A percentile compares a stretch with the other conserved stretches of the same genome.
Conservation (phyloP, 352 stramenopile genomes). For the Globisporangium viniferum region DNA sequence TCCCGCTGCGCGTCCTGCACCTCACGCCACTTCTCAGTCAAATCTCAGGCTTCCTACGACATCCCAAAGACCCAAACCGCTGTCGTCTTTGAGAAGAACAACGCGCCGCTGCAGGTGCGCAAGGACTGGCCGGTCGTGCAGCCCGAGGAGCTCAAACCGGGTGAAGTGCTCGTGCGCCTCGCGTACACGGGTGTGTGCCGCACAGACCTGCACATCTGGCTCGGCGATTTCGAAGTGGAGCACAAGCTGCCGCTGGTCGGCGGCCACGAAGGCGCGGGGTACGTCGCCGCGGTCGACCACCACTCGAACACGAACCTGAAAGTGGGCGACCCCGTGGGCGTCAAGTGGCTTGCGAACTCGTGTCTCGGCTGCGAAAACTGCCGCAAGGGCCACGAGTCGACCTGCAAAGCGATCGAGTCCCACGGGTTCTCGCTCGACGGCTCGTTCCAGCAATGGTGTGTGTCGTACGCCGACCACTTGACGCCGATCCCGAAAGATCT, state of each 20-base stretch:
- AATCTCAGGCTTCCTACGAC: slow-evolving; percentile 37
- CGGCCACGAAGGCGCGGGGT: too few relatives aligned
- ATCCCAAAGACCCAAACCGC: slow-evolving; percentile 52
- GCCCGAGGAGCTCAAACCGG: slow-evolving; percentile 36
- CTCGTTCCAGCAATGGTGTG: too few relatives aligned
- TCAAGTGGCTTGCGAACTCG: too few relatives aligned
- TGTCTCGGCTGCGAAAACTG: too few relatives aligned
- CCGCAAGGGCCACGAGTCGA: too few relatives aligned
- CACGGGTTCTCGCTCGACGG: too few relatives aligned
- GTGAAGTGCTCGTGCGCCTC: slow-evolving; percentile 48
- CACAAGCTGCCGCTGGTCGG: too few relatives aligned
- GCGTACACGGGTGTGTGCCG: slow-evolving; percentile 52
- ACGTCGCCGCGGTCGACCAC: too few relatives aligned
- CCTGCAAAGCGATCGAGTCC: too few relatives aligned
- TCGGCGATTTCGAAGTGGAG: too few relatives aligned
- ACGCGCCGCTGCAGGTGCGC: slow-evolving; percentile 41
- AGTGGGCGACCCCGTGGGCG: too few relatives aligned
- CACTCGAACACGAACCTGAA: too few relatives aligned
- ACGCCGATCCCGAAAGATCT: slow-evolving; percentile 64
- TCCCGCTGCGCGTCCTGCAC: slow-evolving; percentile 15
- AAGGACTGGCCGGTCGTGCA: slow-evolving; percentile 47
- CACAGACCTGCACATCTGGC: slow-evolving; percentile 21
- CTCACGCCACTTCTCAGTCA: slow-evolving; percentile 29
- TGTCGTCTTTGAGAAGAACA: slow-evolving; percentile 47
- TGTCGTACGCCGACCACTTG: slow-evolving; percentile 9